phyloP scores from a whole-genome alignment of 75 land plant species.

The Pinus tabuliformis region DNA sequence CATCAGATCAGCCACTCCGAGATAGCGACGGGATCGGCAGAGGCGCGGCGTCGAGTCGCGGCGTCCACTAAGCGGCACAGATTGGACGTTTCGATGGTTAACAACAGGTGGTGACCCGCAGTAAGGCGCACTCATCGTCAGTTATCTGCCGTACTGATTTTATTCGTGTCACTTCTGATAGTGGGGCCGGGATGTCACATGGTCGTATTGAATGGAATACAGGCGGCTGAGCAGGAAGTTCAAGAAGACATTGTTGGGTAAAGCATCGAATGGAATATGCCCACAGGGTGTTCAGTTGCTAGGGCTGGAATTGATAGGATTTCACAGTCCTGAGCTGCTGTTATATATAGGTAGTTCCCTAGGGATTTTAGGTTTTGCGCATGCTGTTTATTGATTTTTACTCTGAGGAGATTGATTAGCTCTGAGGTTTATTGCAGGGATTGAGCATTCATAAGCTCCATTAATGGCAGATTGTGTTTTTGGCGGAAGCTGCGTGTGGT shows the following conservation, averaged over 20 bases:
- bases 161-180: background rate
- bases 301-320: background rate
- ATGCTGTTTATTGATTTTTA: background rate
- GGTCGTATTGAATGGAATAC: background rate
- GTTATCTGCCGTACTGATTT: background rate
- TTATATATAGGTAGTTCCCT: background rate
- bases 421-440: background rate
- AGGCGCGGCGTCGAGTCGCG: background rate
- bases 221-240: too few relatives aligned
- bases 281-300: too few relatives aligned
- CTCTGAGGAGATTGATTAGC: background rate
- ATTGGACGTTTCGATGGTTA: background rate
- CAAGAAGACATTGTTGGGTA: too few relatives aligned
- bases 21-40: too few relatives aligned
- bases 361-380: background rate
- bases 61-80: background rate
- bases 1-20: too few relatives aligned
- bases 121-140: background rate
- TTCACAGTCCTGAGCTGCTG: background rate
- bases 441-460: background rate
- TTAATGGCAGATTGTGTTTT: slow-evolving; percentile 17
- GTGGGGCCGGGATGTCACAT: too few relatives aligned
- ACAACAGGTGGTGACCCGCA: too few relatives aligned
- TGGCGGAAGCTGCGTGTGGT: slow-evolving; percentile 39
- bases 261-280: too few relatives aligned